Conservation (phyloP, 257 asterid genomes). For the Solanum chaucha region DNA sequence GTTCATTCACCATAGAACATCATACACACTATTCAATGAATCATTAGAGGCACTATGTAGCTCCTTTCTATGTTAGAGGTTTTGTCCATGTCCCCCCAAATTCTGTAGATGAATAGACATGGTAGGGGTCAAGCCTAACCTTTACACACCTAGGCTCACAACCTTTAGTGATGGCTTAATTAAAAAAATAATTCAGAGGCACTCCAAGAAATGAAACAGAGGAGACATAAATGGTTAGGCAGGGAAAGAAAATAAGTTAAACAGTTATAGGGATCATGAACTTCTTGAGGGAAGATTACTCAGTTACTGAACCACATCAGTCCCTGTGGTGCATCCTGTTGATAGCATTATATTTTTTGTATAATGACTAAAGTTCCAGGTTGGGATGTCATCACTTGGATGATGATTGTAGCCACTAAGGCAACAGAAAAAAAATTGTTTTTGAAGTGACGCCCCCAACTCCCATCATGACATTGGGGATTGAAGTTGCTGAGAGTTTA, state of each 20-base stretch:
- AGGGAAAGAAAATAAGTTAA: background rate
- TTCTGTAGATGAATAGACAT: background rate
- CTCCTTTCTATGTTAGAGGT: background rate
- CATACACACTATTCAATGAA: background rate
- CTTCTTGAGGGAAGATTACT: background rate
- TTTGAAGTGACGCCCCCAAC: background rate
- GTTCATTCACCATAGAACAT: background rate
- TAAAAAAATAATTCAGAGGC: background rate
- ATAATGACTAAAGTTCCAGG: background rate
- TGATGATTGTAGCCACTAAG: background rate
- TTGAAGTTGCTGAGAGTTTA: background rate
- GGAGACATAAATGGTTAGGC: background rate
- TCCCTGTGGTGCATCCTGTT: background rate
- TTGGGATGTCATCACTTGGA: background rate
- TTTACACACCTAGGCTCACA: background rate
- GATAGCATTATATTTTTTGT: background rate
- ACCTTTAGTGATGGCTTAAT: background rate
- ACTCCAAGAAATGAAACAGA: background rate
- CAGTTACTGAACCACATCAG: background rate
- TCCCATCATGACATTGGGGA: background rate
- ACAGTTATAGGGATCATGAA: background rate
- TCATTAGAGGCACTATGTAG: background rate
- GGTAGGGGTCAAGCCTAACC: background rate
- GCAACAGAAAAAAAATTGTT: background rate
- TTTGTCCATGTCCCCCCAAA: background rate